Base-by-base conservation (phyloP, 1,284 basidiomycete species). In the Entoloma clypeatum region DNA sequence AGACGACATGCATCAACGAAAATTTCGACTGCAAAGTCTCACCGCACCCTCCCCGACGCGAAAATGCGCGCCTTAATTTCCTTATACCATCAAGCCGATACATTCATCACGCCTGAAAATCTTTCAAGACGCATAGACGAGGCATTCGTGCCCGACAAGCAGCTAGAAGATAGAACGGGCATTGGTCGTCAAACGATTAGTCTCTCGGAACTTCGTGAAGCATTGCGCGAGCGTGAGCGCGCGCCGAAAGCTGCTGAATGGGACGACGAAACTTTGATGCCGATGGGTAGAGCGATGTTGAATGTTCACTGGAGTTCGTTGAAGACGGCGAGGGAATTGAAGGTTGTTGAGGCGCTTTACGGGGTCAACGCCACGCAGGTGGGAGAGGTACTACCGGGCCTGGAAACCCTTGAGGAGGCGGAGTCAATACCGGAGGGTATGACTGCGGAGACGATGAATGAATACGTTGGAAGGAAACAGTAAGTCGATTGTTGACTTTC, bases 21-120 rank as follows among this genome's bases (percentile, higher is more conserved):
- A 22, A 38, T 42, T 5, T 38, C 55, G 24, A 49, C 55, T 43
- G 27, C 45, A 44, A 52, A 46, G 43, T 47, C 59, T 35, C 51
- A 61, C 49, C 45, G 51, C 47, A 50, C 53, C 6, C 70, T 80
- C 4, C 67, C 79, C 1, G 67, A 72, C n/a, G 67, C 72, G 23
- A 85, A 80, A 62, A 68, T 86, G 65, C 80, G 81, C 46, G 78
- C 81, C 4, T 77, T 87, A 49, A 72, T 86, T 44, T 71, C 75
- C 7, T 71, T 87, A 34, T 87, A 87, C 65, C 84, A 87, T 66
- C 74, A 83, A 61, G 63, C 78, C 31, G 72, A 74, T 39, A 63
- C 63, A 3, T 86, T 82, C 64, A 72, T 87, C 47, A 84, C 83
- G 7, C 68, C 67, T n/a, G 78, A 83, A 47, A 85, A 74, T 52